Conservation (phyloP, 306 rosid genomes). For the Cajanus cajan region DNA sequence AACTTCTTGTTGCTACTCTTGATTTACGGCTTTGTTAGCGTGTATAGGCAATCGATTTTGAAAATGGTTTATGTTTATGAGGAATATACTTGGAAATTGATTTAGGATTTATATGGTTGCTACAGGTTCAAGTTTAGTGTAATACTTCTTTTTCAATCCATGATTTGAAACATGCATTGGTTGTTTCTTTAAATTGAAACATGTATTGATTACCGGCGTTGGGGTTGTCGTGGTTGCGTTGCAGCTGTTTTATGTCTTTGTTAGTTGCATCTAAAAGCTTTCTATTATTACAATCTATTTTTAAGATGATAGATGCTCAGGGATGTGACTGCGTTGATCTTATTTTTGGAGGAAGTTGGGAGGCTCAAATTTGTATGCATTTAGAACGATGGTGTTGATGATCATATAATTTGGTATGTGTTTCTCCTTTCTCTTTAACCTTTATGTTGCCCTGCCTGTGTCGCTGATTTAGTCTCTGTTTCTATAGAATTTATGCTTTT, state of each 20-base stretch:
- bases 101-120: conserved; percentile 6
- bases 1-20: neutral
- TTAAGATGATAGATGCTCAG: conserved; percentile 7
- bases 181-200: neutral
- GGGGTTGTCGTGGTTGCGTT: neutral
- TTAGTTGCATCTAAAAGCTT: no score
- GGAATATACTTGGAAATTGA: neutral
- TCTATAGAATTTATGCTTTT: no score
- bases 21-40: conserved; percentile 1
- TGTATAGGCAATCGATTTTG: neutral
- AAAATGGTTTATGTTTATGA: conserved; percentile 2
- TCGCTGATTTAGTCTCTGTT: neutral
- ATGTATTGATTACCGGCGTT: neutral
- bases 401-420: conserved; percentile 91
- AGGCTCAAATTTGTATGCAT: conserved; percentile 75
- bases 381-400: conserved; percentile 79
- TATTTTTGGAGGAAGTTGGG: conserved; percentile 83
- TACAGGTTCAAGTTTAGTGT: neutral
- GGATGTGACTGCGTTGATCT: neutral
- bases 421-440: conserved; percentile 19
- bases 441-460: neutral
- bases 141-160: neutral
- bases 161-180: neutral
- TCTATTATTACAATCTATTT: neutral
- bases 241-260: neutral